Evolutionary conservation across 2,329 filamentous ascomycete genomes (phyloP).

Genomic region (Diaporthe eres): DNA sequence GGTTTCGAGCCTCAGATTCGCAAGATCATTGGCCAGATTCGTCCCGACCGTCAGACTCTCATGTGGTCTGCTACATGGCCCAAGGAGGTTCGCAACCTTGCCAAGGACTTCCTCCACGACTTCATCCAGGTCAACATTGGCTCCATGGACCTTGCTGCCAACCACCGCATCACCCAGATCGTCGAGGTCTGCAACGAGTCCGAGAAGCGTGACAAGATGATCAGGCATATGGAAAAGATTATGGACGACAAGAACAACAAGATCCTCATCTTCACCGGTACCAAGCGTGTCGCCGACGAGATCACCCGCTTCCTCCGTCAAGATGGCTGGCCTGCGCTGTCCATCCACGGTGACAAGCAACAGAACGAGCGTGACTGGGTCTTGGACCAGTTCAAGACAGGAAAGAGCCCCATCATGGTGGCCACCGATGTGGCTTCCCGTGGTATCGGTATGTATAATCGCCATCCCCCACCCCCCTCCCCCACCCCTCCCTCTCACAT

Average conservation of each 20-base stretch:
- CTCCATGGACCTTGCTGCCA: conserved; percentile 94
- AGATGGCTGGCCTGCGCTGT: conserved; percentile 97
- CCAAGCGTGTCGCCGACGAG: conserved; percentile 96
- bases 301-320: conserved; percentile 98
- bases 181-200: conserved; percentile 96
- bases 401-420: conserved; percentile 99
- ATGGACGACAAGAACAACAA: conserved; percentile 98
- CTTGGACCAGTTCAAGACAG: conserved; percentile 98
- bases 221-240: conserved; percentile 96
- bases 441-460: conserved; percentile 99
- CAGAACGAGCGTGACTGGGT: conserved; percentile 99
- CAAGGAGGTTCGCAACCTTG: conserved; percentile 95
- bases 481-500: conserved; percentile 48
- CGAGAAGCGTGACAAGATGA: conserved; percentile 98
- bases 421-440: conserved; percentile 99
- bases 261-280: conserved; percentile 92
- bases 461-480: conserved; percentile 59
- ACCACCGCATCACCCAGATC: conserved; percentile 97
- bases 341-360: conserved; percentile 99
- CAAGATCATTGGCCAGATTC: conserved; percentile 98
- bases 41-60: conserved; percentile 97
- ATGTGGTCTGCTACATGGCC: conserved; percentile 99
- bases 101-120: conserved; percentile 90
- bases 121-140: conserved; percentile 99
- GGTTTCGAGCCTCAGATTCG: conserved; percentile 99